Evolutionary conservation across 441 rosid species (phyloP).

Genomic region (Euphorbia schlechtendalii): DNA sequence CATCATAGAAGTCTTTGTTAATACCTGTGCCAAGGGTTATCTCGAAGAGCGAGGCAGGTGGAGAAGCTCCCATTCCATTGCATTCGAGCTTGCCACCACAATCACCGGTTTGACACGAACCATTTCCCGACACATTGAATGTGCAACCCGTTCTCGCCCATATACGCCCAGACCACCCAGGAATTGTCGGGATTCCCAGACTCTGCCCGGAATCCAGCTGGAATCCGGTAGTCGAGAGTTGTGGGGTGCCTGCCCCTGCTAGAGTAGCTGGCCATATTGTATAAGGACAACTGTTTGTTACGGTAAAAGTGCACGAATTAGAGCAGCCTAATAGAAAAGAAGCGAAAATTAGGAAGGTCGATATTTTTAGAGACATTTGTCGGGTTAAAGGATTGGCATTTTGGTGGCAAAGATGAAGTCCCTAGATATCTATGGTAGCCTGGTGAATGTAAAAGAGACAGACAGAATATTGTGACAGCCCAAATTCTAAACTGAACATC

Average conservation of each 20-base stretch:
- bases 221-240: conserved; percentile 61
- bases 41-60: conserved; percentile 78
- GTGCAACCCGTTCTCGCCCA: conserved; percentile 81
- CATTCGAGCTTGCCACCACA: conserved; percentile 70
- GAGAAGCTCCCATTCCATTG: conserved; percentile 55
- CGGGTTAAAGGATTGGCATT: background rate
- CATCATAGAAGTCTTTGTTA: conserved; percentile 67
- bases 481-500: too few species aligned
- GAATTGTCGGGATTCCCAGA: conserved; percentile 40
- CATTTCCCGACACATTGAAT: conserved; percentile 42
- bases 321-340: conserved; percentile 31
- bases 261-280: conserved; percentile 83
- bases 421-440: conserved; percentile 26
- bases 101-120: conserved; percentile 71
- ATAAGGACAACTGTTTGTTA: conserved; percentile 61
- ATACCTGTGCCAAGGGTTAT: conserved; percentile 65
- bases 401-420: background rate
- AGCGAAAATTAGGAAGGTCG: conserved; percentile 23
- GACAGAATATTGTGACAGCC: too few species aligned
- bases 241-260: conserved; percentile 58
- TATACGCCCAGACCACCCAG: conserved; percentile 85
- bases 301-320: conserved; percentile 42
- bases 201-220: conserved; percentile 50
- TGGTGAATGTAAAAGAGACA: too few species aligned
- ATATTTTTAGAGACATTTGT: conserved; percentile 15